A percentile compares a stretch with the other conserved stretches of the same genome.
phyloP scores from a whole-genome alignment of 768 basidiomycete genomes.

The Tylopilus felleus region DNA sequence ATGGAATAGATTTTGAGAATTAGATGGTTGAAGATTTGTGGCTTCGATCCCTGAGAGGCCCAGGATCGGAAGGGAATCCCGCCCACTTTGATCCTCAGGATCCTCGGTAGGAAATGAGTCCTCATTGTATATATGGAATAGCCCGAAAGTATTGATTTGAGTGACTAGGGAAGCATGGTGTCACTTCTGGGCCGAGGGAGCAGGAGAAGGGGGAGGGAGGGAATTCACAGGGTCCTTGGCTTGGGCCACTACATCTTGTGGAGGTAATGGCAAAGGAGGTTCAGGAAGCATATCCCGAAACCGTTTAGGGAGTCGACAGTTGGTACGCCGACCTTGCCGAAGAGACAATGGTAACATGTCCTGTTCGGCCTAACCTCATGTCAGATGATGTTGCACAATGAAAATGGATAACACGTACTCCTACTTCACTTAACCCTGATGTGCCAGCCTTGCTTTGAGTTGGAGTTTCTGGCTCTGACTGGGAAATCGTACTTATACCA shows the following conservation, averaged over 20 bases:
- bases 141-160: neutral
- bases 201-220: too few species aligned
- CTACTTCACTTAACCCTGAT: too few species aligned
- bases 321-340: neutral
- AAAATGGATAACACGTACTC: too few species aligned
- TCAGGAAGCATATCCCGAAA: neutral
- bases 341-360: neutral
- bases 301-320: neutral
- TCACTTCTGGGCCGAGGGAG: too few species aligned
- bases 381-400: too few species aligned
- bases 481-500: too few species aligned
- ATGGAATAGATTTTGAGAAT: neutral
- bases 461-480: too few species aligned
- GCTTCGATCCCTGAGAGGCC: too few species aligned
- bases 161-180: neutral
- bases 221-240: too few species aligned
- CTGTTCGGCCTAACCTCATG: too few species aligned
- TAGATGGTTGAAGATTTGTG: neutral
- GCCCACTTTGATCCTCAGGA: neutral
- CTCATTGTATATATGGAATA: neutral
- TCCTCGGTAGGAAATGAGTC: neutral
- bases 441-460: too few species aligned
- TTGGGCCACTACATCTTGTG: neutral
- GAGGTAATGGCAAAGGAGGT: neutral
- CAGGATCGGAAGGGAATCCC: neutral